Percentiles rank a stretch among this genome's conserved stretches.
Conservation (phyloP, 2,329 filamentous ascomycete species). For the Xylaria sp. region DNA sequence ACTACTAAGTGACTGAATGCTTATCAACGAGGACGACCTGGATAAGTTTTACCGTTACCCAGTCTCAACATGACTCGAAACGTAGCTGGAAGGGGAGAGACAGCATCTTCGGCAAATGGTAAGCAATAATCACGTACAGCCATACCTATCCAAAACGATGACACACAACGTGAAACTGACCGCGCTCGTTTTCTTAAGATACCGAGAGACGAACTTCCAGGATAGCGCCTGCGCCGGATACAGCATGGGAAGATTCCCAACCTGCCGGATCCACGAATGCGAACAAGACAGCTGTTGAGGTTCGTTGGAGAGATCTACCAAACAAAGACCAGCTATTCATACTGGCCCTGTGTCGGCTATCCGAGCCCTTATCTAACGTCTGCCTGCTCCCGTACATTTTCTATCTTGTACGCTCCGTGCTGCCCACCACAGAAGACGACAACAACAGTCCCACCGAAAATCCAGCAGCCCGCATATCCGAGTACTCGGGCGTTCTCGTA, state of each 20-base stretch:
- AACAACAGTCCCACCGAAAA: conserved; percentile 43
- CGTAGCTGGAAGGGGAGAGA: not conserved
- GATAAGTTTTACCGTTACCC: not conserved
- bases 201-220: not conserved
- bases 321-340: conserved; percentile 47
- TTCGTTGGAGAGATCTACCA: conserved; percentile 45
- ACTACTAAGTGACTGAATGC: not conserved
- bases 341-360: conserved; percentile 47
- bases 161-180: not conserved
- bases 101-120: conserved; percentile 3
- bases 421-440: conserved; percentile 43
- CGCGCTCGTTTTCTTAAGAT: not conserved
- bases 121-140: not conserved
- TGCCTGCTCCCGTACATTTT: conserved; percentile 72
- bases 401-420: conserved; percentile 73
- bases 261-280: not conserved
- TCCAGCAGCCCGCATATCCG: conserved; percentile 62
- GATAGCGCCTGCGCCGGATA: conserved; percentile 1
- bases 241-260: conserved; percentile 12
- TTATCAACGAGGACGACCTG: not conserved
- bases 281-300: conserved; percentile 13
- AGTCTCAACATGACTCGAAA: conserved; percentile 11
- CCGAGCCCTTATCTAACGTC: conserved; percentile 72
- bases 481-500: conserved; percentile 71
- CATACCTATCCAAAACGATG: not conserved